phyloP scores from a whole-genome alignment of 2,329 filamentous ascomycete genomes.

The Neofusicoccum parvum region DNA sequence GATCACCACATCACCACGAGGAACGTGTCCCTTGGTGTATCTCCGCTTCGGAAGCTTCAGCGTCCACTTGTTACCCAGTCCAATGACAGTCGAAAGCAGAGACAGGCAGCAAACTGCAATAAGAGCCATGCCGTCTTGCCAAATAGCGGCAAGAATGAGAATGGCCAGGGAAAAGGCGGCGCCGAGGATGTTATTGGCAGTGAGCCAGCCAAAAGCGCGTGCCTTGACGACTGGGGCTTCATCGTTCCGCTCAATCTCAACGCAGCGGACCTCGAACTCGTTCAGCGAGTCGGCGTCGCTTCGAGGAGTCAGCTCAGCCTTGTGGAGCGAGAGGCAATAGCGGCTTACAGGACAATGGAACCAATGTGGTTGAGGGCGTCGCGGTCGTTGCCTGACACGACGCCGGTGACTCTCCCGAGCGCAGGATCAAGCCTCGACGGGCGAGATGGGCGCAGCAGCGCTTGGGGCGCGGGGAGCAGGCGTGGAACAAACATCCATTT shows the following conservation, averaged over 20 bases:
- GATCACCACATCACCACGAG: slow-evolving; percentile 51
- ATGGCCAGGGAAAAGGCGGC: slow-evolving; percentile 46
- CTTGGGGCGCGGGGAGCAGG: slow-evolving; percentile 54
- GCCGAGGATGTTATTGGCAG: slow-evolving; percentile 49
- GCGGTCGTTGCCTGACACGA: slow-evolving; percentile 51
- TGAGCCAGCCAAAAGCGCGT: slow-evolving; percentile 49
- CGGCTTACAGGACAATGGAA: slow-evolving; percentile 47
- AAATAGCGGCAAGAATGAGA: slow-evolving; percentile 47
- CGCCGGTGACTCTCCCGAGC: slow-evolving; percentile 46
- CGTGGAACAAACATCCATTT: slow-evolving; percentile 53
- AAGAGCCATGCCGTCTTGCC: slow-evolving; percentile 54
- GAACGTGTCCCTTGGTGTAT: slow-evolving; percentile 33
- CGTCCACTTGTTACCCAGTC: slow-evolving; percentile 53
- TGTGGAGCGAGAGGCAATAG: background rate
- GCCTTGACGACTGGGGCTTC: slow-evolving; percentile 42
- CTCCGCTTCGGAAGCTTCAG: slow-evolving; percentile 45
- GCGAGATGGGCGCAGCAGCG: slow-evolving; percentile 49
- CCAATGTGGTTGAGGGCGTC: slow-evolving; percentile 53
- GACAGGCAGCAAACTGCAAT: slow-evolving; percentile 52
- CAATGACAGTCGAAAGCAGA: slow-evolving; percentile 52
- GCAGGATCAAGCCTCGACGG: slow-evolving; percentile 46
- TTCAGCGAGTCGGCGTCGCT: slow-evolving; percentile 41
- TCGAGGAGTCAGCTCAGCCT: slow-evolving; percentile 3
- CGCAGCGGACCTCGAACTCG: slow-evolving; percentile 44
- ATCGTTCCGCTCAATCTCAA: slow-evolving; percentile 39